These are phyloP conservation scores for Colletotrichum sp. DNA, from an alignment of 2,329 filamentous ascomycete species.

Conservation along the genomic window DNA sequence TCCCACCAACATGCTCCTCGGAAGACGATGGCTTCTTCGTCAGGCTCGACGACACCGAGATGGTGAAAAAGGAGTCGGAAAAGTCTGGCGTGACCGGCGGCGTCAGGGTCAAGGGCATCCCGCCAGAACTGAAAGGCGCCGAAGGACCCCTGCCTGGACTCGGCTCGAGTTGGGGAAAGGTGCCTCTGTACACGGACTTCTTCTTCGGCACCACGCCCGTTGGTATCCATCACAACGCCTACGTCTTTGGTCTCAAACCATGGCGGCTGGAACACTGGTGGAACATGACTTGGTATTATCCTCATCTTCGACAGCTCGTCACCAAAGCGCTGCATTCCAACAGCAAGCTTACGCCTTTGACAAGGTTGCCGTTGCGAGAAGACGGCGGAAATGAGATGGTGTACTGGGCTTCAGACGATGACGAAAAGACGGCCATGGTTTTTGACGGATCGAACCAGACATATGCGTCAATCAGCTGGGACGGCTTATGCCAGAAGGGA, in stretches of 20 bases:
- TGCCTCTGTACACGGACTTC: slow-evolving; percentile 41
- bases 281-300: slow-evolving; percentile 40
- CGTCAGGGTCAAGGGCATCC: slow-evolving; percentile 31
- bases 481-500: slow-evolving; percentile 37
- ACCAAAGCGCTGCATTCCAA: slow-evolving; percentile 26
- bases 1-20: slow-evolving; percentile 39
- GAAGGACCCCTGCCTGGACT: slow-evolving; percentile 20
- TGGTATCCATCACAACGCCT: slow-evolving; percentile 43
- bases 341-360: slow-evolving; percentile 24
- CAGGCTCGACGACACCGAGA: slow-evolving; percentile 27
- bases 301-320: slow-evolving; percentile 33
- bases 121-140: slow-evolving; percentile 28
- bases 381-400: slow-evolving; percentile 10
- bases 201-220: slow-evolving; percentile 39
- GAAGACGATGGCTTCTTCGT: slow-evolving; percentile 42
- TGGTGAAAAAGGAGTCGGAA: slow-evolving; percentile 27
- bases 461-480: slow-evolving; percentile 33
- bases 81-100: slow-evolving; percentile 35
- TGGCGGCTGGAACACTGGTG: slow-evolving; percentile 38
- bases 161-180: slow-evolving; percentile 29
- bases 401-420: slow-evolving; percentile 28
- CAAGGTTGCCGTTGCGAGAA: slow-evolving; percentile 11
- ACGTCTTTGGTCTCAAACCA: slow-evolving; percentile 34
- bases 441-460: slow-evolving; percentile 27
- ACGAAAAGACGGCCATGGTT: slow-evolving; percentile 17